Conservation (phyloP, 139 green algal species). For the Coelastrella sp. region DNA sequence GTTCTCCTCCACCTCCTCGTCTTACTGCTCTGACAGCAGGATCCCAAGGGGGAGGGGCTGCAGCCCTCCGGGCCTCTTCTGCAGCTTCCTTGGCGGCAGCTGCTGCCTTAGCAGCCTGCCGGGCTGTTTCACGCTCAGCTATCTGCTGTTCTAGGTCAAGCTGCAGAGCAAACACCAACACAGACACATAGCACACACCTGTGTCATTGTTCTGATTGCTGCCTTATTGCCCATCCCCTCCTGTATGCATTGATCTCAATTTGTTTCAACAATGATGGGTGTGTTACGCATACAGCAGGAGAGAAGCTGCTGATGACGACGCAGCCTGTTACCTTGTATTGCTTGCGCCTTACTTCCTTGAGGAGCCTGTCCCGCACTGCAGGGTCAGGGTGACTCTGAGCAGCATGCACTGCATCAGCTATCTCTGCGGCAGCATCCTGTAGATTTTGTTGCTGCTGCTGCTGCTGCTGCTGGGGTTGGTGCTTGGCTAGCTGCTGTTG, state of each 20-base stretch:
- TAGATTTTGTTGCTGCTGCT: conserved; percentile 17
- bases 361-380: not conserved
- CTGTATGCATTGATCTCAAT: no score
- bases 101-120: not conserved
- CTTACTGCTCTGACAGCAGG: not conserved
- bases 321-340: conserved; percentile 47
- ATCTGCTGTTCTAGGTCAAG: conserved; percentile 44
- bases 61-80: conserved; percentile 11
- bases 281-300: no score
- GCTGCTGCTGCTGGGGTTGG: not conserved
- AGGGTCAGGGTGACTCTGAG: not conserved
- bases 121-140: conserved; percentile 28
- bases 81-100: not conserved
- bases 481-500: not conserved
- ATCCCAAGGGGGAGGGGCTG: conserved; percentile 33
- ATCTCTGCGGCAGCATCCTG: conserved; percentile 22
- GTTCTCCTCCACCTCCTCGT: conserved; percentile 26
- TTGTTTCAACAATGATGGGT: no score
- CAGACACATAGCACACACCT: no score
- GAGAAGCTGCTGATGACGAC: not conserved
- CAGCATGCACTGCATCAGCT: not conserved
- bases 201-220: no score
- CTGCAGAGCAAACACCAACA: conserved; percentile 18
- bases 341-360: conserved; percentile 27
- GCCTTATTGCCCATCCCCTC: no score